Conservation (phyloP, 148 eudicot species). For the Rhododendron mucronatum region DNA sequence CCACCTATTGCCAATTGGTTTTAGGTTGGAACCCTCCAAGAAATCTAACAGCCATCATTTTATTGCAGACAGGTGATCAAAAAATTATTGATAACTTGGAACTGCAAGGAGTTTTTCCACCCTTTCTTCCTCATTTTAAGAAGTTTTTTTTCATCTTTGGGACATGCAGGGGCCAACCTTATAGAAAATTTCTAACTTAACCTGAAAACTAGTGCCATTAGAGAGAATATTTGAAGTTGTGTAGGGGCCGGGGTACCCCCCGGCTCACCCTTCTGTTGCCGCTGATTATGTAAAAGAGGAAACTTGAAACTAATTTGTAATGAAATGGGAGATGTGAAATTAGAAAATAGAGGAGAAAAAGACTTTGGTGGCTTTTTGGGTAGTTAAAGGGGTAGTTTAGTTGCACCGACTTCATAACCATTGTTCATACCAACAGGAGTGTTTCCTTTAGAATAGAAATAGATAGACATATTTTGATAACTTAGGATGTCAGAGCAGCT, state of each 20-base stretch:
- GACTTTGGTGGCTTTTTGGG: background rate
- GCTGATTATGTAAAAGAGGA: background rate
- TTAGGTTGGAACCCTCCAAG: no score
- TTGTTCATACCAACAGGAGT: background rate
- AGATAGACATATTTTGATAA: background rate
- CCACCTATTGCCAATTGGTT: no score
- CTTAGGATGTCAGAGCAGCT: background rate
- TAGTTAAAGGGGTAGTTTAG: background rate
- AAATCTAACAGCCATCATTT: no score
- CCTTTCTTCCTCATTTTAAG: background rate
- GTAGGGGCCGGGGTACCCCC: no score
- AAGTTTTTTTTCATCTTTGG: no score
- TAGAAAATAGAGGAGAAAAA: background rate
- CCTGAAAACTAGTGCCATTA: no score
- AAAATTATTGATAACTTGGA: background rate
- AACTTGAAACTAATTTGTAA: background rate
- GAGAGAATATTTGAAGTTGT: no score
- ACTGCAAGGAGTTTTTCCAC: background rate
- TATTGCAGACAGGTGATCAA: no score
- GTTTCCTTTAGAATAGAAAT: background rate
- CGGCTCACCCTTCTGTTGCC: no score
- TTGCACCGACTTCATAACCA: background rate
- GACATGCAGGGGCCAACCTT: no score
- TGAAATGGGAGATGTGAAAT: background rate
- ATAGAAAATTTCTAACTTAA: no score